A percentile compares a stretch with the other conserved stretches of the same genome.
phyloP scores from a whole-genome alignment of 2,329 filamentous ascomycete species.

The Monosporascus sp. region DNA sequence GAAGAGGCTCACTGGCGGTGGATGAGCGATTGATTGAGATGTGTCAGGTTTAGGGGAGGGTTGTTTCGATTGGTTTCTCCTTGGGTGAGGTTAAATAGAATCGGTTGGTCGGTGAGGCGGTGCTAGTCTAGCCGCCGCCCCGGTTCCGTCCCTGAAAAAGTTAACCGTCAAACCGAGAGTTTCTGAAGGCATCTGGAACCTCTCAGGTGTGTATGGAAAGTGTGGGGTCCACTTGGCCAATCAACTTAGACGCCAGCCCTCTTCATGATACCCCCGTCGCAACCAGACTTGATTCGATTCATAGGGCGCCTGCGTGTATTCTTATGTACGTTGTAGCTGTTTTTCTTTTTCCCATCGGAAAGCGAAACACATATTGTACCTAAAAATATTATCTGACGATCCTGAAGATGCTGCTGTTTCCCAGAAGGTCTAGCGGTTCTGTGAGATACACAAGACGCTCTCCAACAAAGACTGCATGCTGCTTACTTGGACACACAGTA shows the following conservation, averaged over 20 bases:
- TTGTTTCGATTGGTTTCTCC: background rate
- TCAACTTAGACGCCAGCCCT: slow-evolving; percentile 9
- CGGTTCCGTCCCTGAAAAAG: background rate
- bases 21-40: background rate
- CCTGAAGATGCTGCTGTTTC: too few species aligned
- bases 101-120: background rate
- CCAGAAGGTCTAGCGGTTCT: too few species aligned
- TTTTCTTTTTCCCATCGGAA: too few species aligned
- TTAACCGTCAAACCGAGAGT: too few species aligned
- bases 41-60: background rate
- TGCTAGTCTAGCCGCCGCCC: background rate
- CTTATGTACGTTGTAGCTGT: too few species aligned
- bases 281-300: too few species aligned
- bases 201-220: background rate
- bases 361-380: too few species aligned
- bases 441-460: too few species aligned
- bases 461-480: too few species aligned
- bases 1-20: background rate
- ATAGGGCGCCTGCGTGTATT: too few species aligned
- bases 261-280: background rate
- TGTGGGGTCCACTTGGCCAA: slow-evolving; percentile 4
- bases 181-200: background rate
- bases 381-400: too few species aligned
- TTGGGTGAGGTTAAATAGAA: background rate
- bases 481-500: too few species aligned